phyloP scores from a whole-genome alignment of 2,329 filamentous ascomycete genomes.

The Colletotrichum lentis region DNA sequence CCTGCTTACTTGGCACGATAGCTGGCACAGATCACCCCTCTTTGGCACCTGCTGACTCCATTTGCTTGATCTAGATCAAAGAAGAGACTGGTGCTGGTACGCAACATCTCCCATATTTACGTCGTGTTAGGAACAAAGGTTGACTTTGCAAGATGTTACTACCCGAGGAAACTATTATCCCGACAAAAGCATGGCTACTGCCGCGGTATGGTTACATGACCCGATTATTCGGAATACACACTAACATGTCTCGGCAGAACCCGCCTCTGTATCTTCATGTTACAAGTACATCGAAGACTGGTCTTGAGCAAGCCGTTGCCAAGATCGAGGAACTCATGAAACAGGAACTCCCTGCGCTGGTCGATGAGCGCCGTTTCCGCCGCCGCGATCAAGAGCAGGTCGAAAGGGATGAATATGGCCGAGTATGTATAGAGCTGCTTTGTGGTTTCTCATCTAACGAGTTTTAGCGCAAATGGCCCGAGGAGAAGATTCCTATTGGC shows the following conservation, averaged over 20 bases:
- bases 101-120: slow-evolving; percentile 65
- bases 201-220: slow-evolving; percentile 71
- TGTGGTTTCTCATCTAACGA: slow-evolving; percentile 31
- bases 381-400: slow-evolving; percentile 81
- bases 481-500: slow-evolving; percentile 90
- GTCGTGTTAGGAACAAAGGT: slow-evolving; percentile 61
- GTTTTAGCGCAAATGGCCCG: slow-evolving; percentile 95
- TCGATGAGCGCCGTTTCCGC: slow-evolving; percentile 92
- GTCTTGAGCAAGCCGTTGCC: slow-evolving; percentile 85
- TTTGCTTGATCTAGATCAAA: slow-evolving; percentile 96
- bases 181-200: slow-evolving; percentile 96
- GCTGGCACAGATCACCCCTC: slow-evolving; percentile 69
- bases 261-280: slow-evolving; percentile 95
- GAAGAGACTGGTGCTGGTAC: slow-evolving; percentile 99
- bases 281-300: slow-evolving; percentile 89
- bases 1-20: slow-evolving; percentile 76
- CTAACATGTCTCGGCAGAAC: slow-evolving; percentile 64
- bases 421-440: slow-evolving; percentile 65
- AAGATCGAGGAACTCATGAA: slow-evolving; percentile 97
- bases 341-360: slow-evolving; percentile 92
- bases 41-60: slow-evolving; percentile 94
- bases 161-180: slow-evolving; percentile 96
- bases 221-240: background rate
- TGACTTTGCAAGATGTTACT: slow-evolving; percentile 87
- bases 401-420: slow-evolving; percentile 89